Base-by-base conservation (phyloP, 495 filamentous ascomycete genomes). In the Trichoderma gamsii region DNA sequence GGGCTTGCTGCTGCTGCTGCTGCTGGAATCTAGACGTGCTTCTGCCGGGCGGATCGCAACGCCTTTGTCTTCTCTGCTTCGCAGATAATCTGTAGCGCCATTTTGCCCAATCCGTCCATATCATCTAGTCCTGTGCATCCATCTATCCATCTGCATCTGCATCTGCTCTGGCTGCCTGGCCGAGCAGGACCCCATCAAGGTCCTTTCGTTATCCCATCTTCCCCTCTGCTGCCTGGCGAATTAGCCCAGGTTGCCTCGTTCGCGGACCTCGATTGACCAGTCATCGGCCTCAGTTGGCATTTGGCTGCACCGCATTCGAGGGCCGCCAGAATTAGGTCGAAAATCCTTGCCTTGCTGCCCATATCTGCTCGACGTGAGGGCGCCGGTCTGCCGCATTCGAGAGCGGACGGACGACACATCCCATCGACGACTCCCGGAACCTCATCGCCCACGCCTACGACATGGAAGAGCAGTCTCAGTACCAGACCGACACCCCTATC, bases 381-480 rank as follows among this genome's bases (percentile, higher is more conserved):
- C 44, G n/a, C 44, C 13, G 6, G 44, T 38, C 44, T 25, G 56
- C 56, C 56, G 56, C 25, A 12, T 21, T 7, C 3, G 51, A 25
- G 51, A 56, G 51, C 25, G 56, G 56, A 61, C 56, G 56, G 13
- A 25, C 56, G 11, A 21, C 15, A 5, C 15, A 52, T 52, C 49
- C 56, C 56, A 21, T 61, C 3, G 27, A 61, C 56, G 21, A 21
- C 56, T 61, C 12, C 29, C 21, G 49, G n/a, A 32, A 32, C 44
- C 44, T 29, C 56, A 32, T 32, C 56, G 43, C 41, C 21, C 29
- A 32, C 66, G 38, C 44, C 66, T 32, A 68, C 66, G 51, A 68
- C 35, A 38, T 64, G 51, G 66, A 63, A 68, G 32, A 61, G 66
- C 66, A 68, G 27, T 35, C 29, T 52, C 66, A 52, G 23, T 68